Base-by-base conservation (phyloP, 73 alveolate genomes). In the Paraurostyla sp. region DNA sequence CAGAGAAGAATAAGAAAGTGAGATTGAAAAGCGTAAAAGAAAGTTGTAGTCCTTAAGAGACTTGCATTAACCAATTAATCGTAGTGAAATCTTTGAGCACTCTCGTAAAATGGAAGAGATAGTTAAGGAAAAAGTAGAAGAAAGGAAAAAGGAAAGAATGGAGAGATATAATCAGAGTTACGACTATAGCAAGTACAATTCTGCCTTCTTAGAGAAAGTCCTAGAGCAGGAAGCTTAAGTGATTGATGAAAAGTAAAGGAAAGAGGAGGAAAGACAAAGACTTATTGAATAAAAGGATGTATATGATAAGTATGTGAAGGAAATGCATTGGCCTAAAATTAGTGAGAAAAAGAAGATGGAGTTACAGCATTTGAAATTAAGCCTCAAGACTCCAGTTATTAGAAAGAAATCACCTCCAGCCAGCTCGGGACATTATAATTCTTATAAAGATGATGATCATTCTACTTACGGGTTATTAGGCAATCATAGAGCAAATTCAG, bases 251-350 rank as follows among this genome's bases (percentile, higher is more conserved):
- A 52, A 57, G 23, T 78, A 78, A 35, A 62, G 38, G n/a, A 78
- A 68, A 29, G 91, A 88, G 38, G 51, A 33, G 20, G 94, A 38
- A 36, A 76, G 62, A 36, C 46, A 22, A 36, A 85, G 78, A 20
- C 35, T 88, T n/a, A 40, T 52, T 20, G 81, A 57, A 22, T 58
- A 88, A 59, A 76, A 69, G 68, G 56, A 62, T 22, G 76, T 65
- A 27, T 88, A 65, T 58, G 94, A 85, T 1, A 84, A 88, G 36
- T 58, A 76, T 63, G 94, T 88, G 23, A 38, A 88, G 32, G 94
- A 88, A 23, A 46, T 78, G 86, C 94, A 88, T 51, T 51, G 84
- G 87, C 94, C 94, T 23, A 88, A 87, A 33, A 71, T 88, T 0
- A 38, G 81, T 30, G 73, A 76, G 23, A 78, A 88, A 80, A 88